These are phyloP conservation scores for Cladosporium sp. DNA, from an alignment of 2,329 filamentous ascomycete species.

Conservation along the genomic window DNA sequence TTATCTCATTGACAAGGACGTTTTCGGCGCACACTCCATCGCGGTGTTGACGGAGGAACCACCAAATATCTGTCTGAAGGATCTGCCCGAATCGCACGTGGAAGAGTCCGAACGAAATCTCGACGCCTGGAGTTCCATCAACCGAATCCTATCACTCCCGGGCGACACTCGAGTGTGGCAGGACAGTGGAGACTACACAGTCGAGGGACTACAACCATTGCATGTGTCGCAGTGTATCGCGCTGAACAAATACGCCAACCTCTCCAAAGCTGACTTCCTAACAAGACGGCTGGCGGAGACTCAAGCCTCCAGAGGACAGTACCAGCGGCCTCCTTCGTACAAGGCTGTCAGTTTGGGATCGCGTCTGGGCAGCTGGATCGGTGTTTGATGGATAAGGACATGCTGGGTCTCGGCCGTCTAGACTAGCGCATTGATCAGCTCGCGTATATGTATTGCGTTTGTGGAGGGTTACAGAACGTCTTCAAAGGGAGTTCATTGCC, in stretches of 20 bases:
- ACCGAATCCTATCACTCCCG: slow-evolving; percentile 4
- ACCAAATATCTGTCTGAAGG: neutral
- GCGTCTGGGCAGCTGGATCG: neutral
- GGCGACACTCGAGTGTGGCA: slow-evolving; percentile 10
- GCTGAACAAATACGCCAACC: neutral
- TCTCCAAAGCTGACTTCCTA: neutral
- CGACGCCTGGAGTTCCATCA: slow-evolving; percentile 15
- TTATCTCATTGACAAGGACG: slow-evolving; percentile 12
- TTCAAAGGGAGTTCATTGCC: neutral
- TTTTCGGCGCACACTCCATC: slow-evolving; percentile 19
- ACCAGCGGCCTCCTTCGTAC: neutral
- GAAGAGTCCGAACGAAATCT: neutral
- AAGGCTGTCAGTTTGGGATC: neutral
- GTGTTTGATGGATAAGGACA: neutral
- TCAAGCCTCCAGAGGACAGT: neutral
- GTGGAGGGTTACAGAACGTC: neutral
- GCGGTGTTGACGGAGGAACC: neutral
- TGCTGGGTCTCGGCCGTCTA: neutral
- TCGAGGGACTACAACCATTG: neutral
- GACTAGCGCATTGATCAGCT: neutral
- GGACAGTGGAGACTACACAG: neutral
- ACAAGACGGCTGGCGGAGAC: neutral
- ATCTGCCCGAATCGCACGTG: neutral
- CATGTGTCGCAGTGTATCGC: neutral
- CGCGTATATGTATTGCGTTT: neutral